Conservation (phyloP, 2,329 filamentous ascomycete genomes). For the Sarocladiaceae sp. region DNA sequence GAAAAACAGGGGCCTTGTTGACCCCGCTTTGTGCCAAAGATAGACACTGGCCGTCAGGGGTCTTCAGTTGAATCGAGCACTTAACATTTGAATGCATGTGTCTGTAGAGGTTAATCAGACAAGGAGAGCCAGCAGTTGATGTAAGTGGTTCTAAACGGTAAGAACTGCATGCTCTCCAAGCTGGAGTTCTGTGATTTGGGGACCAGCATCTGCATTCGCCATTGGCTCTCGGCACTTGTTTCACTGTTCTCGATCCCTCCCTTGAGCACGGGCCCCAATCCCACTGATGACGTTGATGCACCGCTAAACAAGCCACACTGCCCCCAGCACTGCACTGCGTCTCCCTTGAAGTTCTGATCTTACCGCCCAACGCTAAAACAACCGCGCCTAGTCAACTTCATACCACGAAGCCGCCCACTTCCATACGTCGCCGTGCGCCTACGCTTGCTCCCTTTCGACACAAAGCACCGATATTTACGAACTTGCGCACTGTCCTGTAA, state of each 20-base stretch:
- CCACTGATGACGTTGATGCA: slow-evolving; percentile 5
- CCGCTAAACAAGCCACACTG: background rate
- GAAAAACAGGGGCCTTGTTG: background rate
- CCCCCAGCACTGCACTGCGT: background rate
- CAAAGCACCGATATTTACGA: background rate
- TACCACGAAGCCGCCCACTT: background rate
- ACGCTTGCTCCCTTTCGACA: background rate
- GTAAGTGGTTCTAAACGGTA: no score
- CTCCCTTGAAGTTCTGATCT: background rate
- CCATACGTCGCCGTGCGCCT: background rate
- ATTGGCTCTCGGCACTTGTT: slow-evolving; percentile 4
- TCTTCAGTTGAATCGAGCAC: no score
- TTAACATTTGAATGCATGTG: background rate
- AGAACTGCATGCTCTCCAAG: background rate
- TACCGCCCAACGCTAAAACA: slow-evolving; percentile 2
- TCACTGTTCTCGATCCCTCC: background rate
- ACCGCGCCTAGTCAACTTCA: background rate
- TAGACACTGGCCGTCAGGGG: background rate
- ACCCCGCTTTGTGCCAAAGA: slow-evolving; percentile 2
- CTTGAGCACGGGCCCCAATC: background rate
- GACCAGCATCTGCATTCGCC: background rate
- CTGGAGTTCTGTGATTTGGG: background rate
- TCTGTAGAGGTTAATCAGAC: no score
- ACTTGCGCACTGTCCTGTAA: background rate
- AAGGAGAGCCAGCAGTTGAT: no score